Percentiles rank a stretch among this genome's conserved stretches.
phyloP scores from a whole-genome alignment of 257 asterid genomes.

The Solanum okadae region DNA sequence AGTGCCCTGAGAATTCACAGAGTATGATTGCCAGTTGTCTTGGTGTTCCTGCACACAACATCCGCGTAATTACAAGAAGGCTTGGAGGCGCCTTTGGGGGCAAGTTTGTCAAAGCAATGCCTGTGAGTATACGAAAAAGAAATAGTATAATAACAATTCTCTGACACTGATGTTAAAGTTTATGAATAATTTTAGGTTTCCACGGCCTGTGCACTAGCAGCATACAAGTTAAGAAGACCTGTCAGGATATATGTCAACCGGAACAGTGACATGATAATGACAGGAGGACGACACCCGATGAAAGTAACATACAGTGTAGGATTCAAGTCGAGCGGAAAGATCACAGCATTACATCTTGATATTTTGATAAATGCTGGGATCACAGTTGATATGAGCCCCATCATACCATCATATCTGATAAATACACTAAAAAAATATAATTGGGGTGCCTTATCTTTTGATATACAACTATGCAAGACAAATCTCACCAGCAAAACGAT shows the following conservation, averaged over 20 bases:
- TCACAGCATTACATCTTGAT: conserved; percentile 65
- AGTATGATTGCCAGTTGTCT: neutral
- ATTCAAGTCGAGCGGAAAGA: conserved; percentile 54
- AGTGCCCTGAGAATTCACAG: too few species aligned
- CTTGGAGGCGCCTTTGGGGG: conserved; percentile 82
- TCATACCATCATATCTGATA: conserved; percentile 24
- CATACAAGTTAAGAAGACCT: conserved; percentile 55
- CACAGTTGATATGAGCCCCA: conserved; percentile 37
- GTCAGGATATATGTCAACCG: conserved; percentile 61
- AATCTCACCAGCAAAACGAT: conserved; percentile 52
- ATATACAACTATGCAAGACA: conserved; percentile 56
- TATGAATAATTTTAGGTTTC: conserved; percentile 37
- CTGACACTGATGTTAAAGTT: neutral
- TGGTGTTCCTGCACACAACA: neutral
- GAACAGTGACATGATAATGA: conserved; percentile 56
- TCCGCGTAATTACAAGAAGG: neutral
- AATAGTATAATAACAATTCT: neutral
- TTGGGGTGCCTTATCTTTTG: conserved; percentile 69
- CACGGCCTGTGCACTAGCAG: conserved; percentile 75
- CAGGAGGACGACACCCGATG: conserved; percentile 81
- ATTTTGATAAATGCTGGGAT: conserved; percentile 62
- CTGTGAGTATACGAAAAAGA: conserved; percentile 29
- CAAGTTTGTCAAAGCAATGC: conserved; percentile 41
- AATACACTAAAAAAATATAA: conserved; percentile 45
- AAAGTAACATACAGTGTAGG: conserved; percentile 61